These are phyloP conservation scores for Alternaria sp. DNA, from an alignment of 2,329 filamentous ascomycete genomes.

Conservation along the genomic window DNA sequence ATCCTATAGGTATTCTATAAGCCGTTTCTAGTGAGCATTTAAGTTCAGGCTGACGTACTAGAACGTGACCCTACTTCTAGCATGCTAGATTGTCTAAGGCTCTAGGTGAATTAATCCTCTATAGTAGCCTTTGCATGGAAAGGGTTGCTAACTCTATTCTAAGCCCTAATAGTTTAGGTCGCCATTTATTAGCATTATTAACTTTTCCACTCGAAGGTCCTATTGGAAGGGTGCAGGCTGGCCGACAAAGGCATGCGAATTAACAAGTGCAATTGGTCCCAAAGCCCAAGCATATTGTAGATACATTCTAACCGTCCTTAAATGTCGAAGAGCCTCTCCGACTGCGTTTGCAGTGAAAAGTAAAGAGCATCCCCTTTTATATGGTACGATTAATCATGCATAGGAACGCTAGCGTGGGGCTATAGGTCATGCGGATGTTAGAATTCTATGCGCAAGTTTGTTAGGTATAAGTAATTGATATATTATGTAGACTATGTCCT, in stretches of 20 bases:
- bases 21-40: background rate
- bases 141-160: constrained; percentile 13
- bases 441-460: background rate
- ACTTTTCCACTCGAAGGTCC: constrained; percentile 12
- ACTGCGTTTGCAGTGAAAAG: background rate
- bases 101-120: background rate
- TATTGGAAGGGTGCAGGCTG: constrained; percentile 5
- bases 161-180: constrained; percentile 10
- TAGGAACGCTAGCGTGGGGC: background rate
- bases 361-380: constrained; percentile 3
- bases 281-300: constrained; percentile 4
- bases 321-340: background rate
- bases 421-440: background rate
- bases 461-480: background rate
- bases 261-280: background rate
- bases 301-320: background rate
- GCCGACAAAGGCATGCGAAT: constrained; percentile 10
- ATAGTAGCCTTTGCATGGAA: constrained; percentile 14
- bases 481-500: background rate
- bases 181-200: constrained; percentile 18
- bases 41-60: background rate
- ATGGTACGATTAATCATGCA: background rate
- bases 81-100: constrained; percentile 11
- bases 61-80: constrained; percentile 11
- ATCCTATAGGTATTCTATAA: constrained; percentile 1